Conservation (phyloP, 1,284 basidiomycete species). For the Xanthoconium separans region DNA sequence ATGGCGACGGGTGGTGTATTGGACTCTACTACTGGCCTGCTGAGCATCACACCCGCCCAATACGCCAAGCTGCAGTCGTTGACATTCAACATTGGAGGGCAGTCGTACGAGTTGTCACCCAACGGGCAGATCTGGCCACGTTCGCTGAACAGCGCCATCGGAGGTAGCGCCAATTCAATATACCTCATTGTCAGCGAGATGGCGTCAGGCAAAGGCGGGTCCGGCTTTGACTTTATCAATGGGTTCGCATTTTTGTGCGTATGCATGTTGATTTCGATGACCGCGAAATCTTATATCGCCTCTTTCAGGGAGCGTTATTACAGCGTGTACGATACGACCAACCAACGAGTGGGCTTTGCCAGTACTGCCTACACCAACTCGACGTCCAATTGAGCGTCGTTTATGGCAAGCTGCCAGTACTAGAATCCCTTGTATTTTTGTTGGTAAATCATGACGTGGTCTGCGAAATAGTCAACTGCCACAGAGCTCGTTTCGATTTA, state of each 20-base stretch:
- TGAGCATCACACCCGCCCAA: constrained; percentile 36
- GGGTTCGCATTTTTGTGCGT: constrained; percentile 15
- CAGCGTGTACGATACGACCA: constrained; percentile 46
- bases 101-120: constrained; percentile 39
- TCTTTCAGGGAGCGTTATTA: constrained; percentile 38
- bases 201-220: constrained; percentile 33
- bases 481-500: no score
- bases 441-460: no score
- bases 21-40: constrained; percentile 45
- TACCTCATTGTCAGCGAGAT: constrained; percentile 47
- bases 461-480: no score
- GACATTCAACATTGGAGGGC: constrained; percentile 2
- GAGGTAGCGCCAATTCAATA: constrained; percentile 39
- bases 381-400: constrained; percentile 35
- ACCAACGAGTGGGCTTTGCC: constrained; percentile 45
- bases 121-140: constrained; percentile 58
- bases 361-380: constrained; percentile 43
- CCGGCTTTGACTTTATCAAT: constrained; percentile 37
- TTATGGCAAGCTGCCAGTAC: neutral
- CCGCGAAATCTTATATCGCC: no score
- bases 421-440: no score
- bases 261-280: no score
- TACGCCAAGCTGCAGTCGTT: constrained; percentile 21
- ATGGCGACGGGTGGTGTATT: constrained; percentile 48
- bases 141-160: constrained; percentile 41